Conservation (phyloP, 306 rosid genomes). For the Myrica gale region DNA sequence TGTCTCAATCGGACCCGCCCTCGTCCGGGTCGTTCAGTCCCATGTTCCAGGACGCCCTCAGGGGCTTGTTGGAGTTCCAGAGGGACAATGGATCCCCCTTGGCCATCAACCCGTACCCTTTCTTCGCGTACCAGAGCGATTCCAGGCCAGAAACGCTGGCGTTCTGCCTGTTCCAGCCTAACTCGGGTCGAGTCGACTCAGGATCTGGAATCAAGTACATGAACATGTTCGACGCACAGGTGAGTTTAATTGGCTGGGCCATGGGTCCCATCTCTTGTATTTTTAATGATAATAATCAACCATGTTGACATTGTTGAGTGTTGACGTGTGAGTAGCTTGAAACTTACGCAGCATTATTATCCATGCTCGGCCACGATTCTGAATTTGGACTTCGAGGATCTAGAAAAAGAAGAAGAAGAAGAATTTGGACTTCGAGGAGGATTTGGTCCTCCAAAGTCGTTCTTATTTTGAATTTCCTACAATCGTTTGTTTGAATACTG, state of each 20-base stretch:
- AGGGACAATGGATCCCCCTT: conserved; percentile 66
- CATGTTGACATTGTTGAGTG: too few relatives aligned
- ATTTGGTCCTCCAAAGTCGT: not conserved
- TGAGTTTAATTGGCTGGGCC: conserved; percentile 12
- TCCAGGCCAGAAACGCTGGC: conserved; percentile 78
- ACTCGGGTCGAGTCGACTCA: conserved; percentile 81
- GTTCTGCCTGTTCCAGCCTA: conserved; percentile 75
- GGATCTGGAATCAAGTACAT: conserved; percentile 69
- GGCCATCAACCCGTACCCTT: conserved; percentile 79
- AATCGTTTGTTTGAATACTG: too few relatives aligned
- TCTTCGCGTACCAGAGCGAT: conserved; percentile 80
- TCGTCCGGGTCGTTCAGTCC: conserved; percentile 70
- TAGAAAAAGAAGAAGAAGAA: too few relatives aligned
- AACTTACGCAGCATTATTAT: not conserved
- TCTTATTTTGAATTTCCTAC: not conserved
- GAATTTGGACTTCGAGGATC: too few relatives aligned
- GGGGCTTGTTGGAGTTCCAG: conserved; percentile 47
- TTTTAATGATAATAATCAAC: not conserved
- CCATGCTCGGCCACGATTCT: conserved; percentile 27
- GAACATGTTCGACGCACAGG: conserved; percentile 98
- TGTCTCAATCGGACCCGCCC: conserved; percentile 77
- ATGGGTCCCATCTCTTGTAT: not conserved
- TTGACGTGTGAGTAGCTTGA: conserved; percentile 28
- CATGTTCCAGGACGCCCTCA: conserved; percentile 35
- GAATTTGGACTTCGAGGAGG: not conserved